Conservation (phyloP, 805 yeast genomes). For the Kazachstania taianensis region DNA sequence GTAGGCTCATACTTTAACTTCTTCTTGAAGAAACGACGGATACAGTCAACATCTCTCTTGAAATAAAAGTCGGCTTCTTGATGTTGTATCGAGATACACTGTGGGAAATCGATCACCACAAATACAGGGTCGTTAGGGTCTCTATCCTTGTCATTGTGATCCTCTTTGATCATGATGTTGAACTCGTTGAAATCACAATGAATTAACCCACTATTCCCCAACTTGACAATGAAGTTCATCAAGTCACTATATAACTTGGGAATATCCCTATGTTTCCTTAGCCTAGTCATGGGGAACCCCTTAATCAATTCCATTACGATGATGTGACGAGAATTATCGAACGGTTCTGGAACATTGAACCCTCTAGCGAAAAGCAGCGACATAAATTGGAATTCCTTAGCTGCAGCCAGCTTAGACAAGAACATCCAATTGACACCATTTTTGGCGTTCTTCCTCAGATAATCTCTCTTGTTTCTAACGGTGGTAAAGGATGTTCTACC, state of each 20-base stretch:
- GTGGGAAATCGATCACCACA: slow-evolving; percentile 96
- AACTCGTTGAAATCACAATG: slow-evolving; percentile 98
- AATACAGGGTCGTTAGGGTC: slow-evolving; percentile 51
- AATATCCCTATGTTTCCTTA: slow-evolving; percentile 53
- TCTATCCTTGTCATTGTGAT: slow-evolving; percentile 35
- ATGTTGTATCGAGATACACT: slow-evolving; percentile 90
- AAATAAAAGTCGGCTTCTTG: slow-evolving; percentile 80
- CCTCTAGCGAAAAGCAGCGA: slow-evolving; percentile 59
- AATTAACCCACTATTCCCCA: slow-evolving; percentile 82
- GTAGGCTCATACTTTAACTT: slow-evolving; percentile 66
- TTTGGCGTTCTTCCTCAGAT: slow-evolving; percentile 51
- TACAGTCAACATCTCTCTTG: slow-evolving; percentile 87
- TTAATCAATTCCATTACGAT: slow-evolving; percentile 84
- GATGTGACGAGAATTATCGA: slow-evolving; percentile 83
- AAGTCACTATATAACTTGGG: slow-evolving; percentile 69
- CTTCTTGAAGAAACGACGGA: slow-evolving; percentile 69
- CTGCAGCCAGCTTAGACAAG: slow-evolving; percentile 80
- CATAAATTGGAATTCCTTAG: slow-evolving; percentile 88
- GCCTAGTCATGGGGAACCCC: slow-evolving; percentile 84
- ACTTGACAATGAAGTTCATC: slow-evolving; percentile 75
- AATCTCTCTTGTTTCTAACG: slow-evolving; percentile 89
- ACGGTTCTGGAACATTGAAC: slow-evolving; percentile 80
- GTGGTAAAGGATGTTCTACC: slow-evolving; percentile 92
- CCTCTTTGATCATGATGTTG: slow-evolving; percentile 72
- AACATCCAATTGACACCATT: slow-evolving; percentile 88